Evolutionary conservation across 1,284 basidiomycete genomes (phyloP), one percentile per base, ranked within the genome.

Genomic region (Blastosporella zonata): DNA sequence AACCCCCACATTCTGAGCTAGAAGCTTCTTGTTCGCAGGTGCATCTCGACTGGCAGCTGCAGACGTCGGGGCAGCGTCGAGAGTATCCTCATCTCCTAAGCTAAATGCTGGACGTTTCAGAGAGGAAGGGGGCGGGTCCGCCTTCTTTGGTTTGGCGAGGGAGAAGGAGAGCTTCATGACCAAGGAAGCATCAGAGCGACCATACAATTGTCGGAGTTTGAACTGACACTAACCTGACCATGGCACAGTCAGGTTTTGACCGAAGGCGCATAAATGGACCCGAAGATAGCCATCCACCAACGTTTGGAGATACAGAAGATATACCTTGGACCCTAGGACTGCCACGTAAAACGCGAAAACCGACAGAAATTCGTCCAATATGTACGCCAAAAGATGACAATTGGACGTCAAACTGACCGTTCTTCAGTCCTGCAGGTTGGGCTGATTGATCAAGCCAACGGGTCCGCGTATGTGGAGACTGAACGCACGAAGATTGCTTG

Each of bases 401-500:
- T 37, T 10, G 35, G 46, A 42, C 47, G 51, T 45, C 43, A 41
- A 46, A 57, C 37, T 43, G 10, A 44, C 36, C 41, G n/a, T 36
- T 46, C 57, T 54, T 39, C 62, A 97, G 95, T 93, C 68, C 72
- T 98, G 39, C 84, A 93, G 64, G 84, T 92, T 15, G 93, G 93
- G 3, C 71, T 98, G 6, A 91, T 97, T 43, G 89, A 74, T 50
- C 93, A 96, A 68, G 94, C 96, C 1, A 94, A 93, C 60, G 96
- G 96, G 0, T 96, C 93, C 35, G 92, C 92, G 8, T 99, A 97
- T 63, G 87, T 98, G 55, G 96, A 99, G 69, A 89, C 84, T 10
- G 89, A 82, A 52, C 78, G 77, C 58, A 90, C 92, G 0, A 99
- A 98, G 72, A 83, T 98, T 55, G 93, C 93, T 2, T 97, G 93